phyloP scores from a whole-genome alignment of 768 basidiomycete genomes.

The Lactarius akahatsu region DNA sequence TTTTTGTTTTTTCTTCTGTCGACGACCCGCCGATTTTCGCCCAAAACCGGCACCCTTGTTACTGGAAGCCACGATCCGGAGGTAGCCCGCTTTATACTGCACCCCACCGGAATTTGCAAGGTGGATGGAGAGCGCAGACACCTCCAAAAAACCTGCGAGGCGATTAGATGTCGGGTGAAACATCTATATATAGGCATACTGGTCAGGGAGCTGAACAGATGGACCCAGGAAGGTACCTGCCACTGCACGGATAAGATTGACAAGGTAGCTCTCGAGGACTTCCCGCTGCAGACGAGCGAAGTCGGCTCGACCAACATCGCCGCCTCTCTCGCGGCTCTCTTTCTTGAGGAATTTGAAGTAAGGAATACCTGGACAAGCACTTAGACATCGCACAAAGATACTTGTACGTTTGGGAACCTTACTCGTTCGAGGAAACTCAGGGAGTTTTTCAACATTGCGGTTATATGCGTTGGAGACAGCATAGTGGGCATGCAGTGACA shows the following conservation, averaged over 20 bases:
- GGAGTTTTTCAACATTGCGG: constrained; percentile 70
- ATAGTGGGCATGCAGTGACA: constrained; percentile 89
- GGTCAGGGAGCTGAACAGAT: constrained; percentile 6
- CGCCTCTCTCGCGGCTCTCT: constrained; percentile 51
- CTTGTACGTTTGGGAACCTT: constrained; percentile 14
- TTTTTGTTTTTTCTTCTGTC: constrained; percentile 59
- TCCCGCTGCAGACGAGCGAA: constrained; percentile 83
- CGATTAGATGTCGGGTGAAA: constrained; percentile 93
- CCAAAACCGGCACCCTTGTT: constrained; percentile 58
- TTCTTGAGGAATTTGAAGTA: constrained; percentile 85
- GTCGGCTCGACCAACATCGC: constrained; percentile 60
- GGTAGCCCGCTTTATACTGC: constrained; percentile 89
- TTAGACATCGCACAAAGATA: neutral
- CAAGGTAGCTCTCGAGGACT: constrained; percentile 82
- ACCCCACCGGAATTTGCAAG: constrained; percentile 78
- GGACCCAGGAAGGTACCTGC: constrained; percentile 46
- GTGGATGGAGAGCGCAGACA: constrained; percentile 81
- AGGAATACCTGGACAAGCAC: constrained; percentile 59
- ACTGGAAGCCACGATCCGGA: constrained; percentile 57
- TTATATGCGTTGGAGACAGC: constrained; percentile 79
- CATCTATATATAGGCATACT: constrained; percentile 55
- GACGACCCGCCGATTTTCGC: constrained; percentile 61
- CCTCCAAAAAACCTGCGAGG: constrained; percentile 85
- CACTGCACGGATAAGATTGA: constrained; percentile 84
- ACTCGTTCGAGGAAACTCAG: constrained; percentile 90